Base-by-base conservation (phyloP, 2,329 filamentous ascomycete genomes). In the Colletotrichum sp. region DNA sequence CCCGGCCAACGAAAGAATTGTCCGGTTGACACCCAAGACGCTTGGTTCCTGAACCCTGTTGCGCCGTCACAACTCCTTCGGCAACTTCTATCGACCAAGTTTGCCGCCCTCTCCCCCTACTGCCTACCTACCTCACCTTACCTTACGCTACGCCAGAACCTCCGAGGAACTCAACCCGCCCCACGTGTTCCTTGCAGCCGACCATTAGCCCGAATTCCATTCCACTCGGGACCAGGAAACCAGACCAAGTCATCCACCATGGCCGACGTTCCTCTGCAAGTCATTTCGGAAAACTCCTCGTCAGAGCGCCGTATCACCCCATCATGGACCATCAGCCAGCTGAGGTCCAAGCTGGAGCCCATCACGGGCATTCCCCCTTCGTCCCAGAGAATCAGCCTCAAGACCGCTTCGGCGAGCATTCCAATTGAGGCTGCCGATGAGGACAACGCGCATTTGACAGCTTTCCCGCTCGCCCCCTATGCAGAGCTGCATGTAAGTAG, bases 241-340 rank as follows among this genome's bases (percentile, higher is more conserved):
- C 65, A 69, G 49, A 69, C 29, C 71, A 74, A 77, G 75, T 82
- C 70, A 80, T 77, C 79, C 76, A 86, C 86, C 83, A 92, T 94
- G 87, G 91, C 92, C 70, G 95, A 97, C 84, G 90, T 97, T 72
- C 93, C 95, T 79, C 89, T 97, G 81, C 89, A 93, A 78, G 91
- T 97, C 82, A 90, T 90, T 77, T 96, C 95, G 68, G 93, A 95
- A 77, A 95, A 94, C 85, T 90, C 94, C 64, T 92, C 93, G 65
- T 96, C 95, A 68, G 97, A 99, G 87, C 94, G 96, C 77, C 95
- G 97, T 79, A 93, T 99, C 84, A 96, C 95, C 30, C 96, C 96
- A 16, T 94, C 96, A 79, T 99, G 97, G 97, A 94, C 93, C 77
- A 94, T 99, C 82, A 89, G 90, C 71, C 93, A 95, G 81, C 90